These are phyloP conservation scores for Phytopythium sindhum DNA, from an alignment of 352 stramenopile species.

Conservation along the genomic window DNA sequence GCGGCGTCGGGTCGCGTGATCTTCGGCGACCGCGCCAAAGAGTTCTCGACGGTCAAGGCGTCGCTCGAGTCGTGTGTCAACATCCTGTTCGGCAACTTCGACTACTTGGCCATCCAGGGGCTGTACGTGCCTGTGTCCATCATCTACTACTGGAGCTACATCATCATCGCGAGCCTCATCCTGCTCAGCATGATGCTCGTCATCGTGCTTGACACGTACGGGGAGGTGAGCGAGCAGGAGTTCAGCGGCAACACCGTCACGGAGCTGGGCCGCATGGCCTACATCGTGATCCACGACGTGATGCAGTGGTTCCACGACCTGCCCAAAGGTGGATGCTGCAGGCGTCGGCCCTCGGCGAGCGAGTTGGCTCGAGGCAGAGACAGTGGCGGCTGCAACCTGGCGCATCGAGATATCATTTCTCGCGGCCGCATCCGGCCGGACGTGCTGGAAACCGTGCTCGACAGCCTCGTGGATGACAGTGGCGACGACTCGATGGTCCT, in stretches of 20 bases:
- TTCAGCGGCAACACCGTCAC: slow-evolving; percentile 25
- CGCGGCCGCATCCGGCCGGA: slow-evolving; percentile 20
- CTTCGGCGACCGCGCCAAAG: slow-evolving; percentile 47
- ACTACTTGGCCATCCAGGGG: slow-evolving; percentile 45
- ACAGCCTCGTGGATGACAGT: slow-evolving; percentile 4
- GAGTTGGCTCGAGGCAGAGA: slow-evolving; percentile 4
- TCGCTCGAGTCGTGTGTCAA: slow-evolving; percentile 61
- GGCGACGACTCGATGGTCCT: slow-evolving; percentile 10
- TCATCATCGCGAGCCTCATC: slow-evolving; percentile 60
- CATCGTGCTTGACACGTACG: slow-evolving; percentile 66
- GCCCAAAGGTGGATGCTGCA: slow-evolving; percentile 9
- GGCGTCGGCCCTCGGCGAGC: slow-evolving; percentile 2
- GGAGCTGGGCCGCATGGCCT: slow-evolving; percentile 19
- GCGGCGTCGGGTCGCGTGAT: slow-evolving; percentile 38
- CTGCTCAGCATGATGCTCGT: slow-evolving; percentile 74
- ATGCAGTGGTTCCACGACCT: slow-evolving; percentile 11
- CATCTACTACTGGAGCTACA: slow-evolving; percentile 66
- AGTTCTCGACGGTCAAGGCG: slow-evolving; percentile 39
- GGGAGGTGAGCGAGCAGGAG: slow-evolving; percentile 33
- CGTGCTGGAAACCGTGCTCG: slow-evolving; percentile 15
- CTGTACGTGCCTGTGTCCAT: slow-evolving; percentile 36
- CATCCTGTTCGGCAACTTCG: slow-evolving; percentile 68
- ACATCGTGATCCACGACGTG: slow-evolving; percentile 22
- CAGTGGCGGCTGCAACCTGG: slow-evolving; percentile 5
- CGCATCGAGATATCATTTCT: slow-evolving; percentile 13